Evolutionary conservation across 768 basidiomycete species (phyloP), one percentile per base, ranked within the genome.

Genomic region (Neoboletus magnificus): DNA sequence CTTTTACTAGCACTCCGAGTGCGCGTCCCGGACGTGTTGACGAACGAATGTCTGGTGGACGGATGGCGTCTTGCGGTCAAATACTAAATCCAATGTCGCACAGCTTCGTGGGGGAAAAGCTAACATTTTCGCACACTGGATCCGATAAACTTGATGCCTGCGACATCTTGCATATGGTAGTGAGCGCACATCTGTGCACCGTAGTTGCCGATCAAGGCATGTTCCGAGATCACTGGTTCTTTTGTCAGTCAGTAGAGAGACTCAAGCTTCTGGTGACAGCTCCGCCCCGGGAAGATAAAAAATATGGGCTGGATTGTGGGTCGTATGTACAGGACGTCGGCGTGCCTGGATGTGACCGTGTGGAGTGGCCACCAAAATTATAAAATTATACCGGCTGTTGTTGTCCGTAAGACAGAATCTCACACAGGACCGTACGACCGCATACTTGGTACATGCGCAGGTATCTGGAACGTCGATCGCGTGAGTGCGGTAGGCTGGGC

Each of bases 71-170:
- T 23, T 25, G 25, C 8, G 4, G 5, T 43, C 23, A 43, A 25
- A 43, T 43, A n/a, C n/a, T n/a, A 23, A 16, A 43, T 43, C 23
- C 42, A 43, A 27, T 23, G 5, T 23, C 11, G 41, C 47, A 48
- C 29, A 48, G 55, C 55, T 57, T 48, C 57, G 54, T 8, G 56
- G 54, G 55, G n/a, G 52, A 29, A 53, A 20, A 12, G 15, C n/a
- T 15, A 5, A 15, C 18, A 27, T 11, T 18, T 44, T 44, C 18
- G 43, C 23, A 27, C 7, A 6, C 10, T 39, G n/a, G 37, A 25
- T 27, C 16, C 16, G 16, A 43, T 11, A 27, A 5, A 16, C 15
- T 10, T 5, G 40, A 22, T 12, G 7, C 41, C 5, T 23, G 25
- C 23, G 25, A 44, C 25, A 11, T 20, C 12, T 41, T 2, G 5